Conservation (phyloP, 176 grass and related monocot genomes). For the Zoysia pacifica region DNA sequence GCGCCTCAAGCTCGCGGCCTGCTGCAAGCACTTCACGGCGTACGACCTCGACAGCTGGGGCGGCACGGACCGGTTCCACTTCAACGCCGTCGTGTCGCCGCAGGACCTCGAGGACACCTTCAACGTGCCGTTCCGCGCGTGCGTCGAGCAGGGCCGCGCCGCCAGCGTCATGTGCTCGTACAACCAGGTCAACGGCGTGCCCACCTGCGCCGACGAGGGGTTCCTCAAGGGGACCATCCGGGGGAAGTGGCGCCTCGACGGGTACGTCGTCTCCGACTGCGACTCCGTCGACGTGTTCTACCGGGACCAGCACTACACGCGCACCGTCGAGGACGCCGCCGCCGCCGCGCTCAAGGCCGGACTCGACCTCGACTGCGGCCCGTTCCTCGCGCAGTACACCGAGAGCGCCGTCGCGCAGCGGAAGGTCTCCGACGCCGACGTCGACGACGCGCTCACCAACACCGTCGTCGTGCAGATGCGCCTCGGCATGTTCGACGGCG, state of each 20-base stretch:
- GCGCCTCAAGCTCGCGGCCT: constrained; percentile 78
- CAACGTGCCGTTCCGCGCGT: constrained; percentile 77
- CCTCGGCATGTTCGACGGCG: constrained; percentile 86
- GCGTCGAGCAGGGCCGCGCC: constrained; percentile 58
- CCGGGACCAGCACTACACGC: constrained; percentile 61
- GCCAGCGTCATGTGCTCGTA: constrained; percentile 94
- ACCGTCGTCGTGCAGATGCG: constrained; percentile 77
- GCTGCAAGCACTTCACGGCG: constrained; percentile 98
- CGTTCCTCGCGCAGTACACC: constrained; percentile 63
- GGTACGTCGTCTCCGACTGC: constrained; percentile 91
- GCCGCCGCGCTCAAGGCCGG: constrained; percentile 73
- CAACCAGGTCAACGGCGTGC: constrained; percentile 94
- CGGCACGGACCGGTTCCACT: constrained; percentile 67
- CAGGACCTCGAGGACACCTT: constrained; percentile 93
- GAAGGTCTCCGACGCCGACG: constrained; percentile 53
- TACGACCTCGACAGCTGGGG: constrained; percentile 92
- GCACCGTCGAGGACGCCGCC: constrained; percentile 66
- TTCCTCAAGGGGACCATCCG: constrained; percentile 62
- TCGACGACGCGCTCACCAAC: constrained; percentile 62
- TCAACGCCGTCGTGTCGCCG: constrained; percentile 68
- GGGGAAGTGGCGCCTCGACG: constrained; percentile 42
- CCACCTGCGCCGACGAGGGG: constrained; percentile 65
- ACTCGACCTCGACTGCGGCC: constrained; percentile 80
- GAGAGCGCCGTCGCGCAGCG: constrained; percentile 36
- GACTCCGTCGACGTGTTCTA: constrained; percentile 87